Percentiles rank a stretch among this genome's conserved stretches.
Conservation (phyloP, 139 green algal genomes). For the Coelastrella sp. region DNA sequence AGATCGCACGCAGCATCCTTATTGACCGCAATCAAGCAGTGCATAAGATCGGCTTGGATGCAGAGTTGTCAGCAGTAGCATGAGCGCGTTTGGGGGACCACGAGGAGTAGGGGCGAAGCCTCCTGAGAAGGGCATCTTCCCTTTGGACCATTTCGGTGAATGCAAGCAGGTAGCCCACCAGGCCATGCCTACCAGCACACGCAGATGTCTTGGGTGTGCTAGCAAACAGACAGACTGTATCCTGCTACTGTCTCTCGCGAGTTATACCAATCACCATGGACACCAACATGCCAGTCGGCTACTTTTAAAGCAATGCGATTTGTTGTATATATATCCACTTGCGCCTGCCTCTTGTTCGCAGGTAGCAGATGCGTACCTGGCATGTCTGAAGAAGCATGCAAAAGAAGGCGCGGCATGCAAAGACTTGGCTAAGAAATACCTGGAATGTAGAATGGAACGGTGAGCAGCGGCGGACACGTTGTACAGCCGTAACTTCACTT, state of each 20-base stretch:
- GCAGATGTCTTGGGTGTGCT: too few relatives aligned
- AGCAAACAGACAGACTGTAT: too few relatives aligned
- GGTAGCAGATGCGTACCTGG: conserved; percentile 84
- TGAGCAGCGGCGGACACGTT: conserved; percentile 36
- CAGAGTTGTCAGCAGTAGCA: not conserved
- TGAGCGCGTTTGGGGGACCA: conserved; percentile 49
- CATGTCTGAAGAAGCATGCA: conserved; percentile 81
- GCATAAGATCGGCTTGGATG: not conserved
- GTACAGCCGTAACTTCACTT: not conserved
- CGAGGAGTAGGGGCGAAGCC: conserved; percentile 73
- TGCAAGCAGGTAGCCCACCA: conserved; percentile 79
- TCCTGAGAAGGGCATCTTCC: conserved; percentile 98
- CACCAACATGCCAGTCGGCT: too few relatives aligned
- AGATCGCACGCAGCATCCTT: too few relatives aligned
- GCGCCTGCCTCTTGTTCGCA: conserved; percentile 42
- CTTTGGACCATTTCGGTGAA: conserved; percentile 96
- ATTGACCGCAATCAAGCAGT: too few relatives aligned
- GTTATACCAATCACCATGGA: too few relatives aligned
- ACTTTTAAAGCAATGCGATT: too few relatives aligned
- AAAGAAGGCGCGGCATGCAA: conserved; percentile 75
- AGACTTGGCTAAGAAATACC: conserved; percentile 83
- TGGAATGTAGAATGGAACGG: conserved; percentile 93
- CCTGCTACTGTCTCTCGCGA: too few relatives aligned
- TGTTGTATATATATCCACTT: too few relatives aligned
- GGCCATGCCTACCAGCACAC: too few relatives aligned